phyloP scores from a whole-genome alignment of 2,329 filamentous ascomycete genomes.

The Eutypella sp. region DNA sequence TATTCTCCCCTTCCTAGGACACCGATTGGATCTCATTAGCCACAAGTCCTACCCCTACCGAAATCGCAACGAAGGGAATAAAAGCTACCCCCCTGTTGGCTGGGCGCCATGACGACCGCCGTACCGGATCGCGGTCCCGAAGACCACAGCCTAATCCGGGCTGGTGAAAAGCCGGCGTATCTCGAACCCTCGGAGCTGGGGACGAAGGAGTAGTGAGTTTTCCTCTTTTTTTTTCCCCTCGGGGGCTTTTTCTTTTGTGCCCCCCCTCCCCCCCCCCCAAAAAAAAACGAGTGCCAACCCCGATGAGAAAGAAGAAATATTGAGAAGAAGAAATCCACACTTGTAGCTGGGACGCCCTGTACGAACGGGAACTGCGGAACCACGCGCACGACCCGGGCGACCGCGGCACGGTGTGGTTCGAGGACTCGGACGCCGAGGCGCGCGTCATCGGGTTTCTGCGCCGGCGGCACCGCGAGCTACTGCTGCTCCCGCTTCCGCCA shows the following conservation, averaged over 20 bases:
- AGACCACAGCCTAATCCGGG: background rate
- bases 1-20: too few relatives aligned
- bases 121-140: background rate
- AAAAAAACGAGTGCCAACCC: background rate
- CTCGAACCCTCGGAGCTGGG: slow-evolving; percentile 76
- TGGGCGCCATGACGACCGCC: background rate
- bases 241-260: background rate
- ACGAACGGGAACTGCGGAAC: slow-evolving; percentile 66
- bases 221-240: slow-evolving; percentile 3
- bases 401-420: slow-evolving; percentile 93
- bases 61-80: too few relatives aligned
- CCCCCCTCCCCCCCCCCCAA: background rate
- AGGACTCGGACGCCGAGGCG: slow-evolving; percentile 81
- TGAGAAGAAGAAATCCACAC: slow-evolving; percentile 7
- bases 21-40: too few relatives aligned
- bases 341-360: slow-evolving; percentile 69
- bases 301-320: background rate
- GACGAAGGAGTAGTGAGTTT: slow-evolving; percentile 80
- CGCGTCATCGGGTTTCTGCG: slow-evolving; percentile 70
- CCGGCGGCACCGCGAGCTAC: slow-evolving; percentile 17
- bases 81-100: too few relatives aligned
- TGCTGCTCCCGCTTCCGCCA: slow-evolving; percentile 5
- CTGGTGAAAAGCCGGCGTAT: slow-evolving; percentile 47
- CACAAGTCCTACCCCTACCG: too few relatives aligned
- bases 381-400: slow-evolving; percentile 67